phyloP scores from a whole-genome alignment of 1,284 basidiomycete species.

The Leccinum fallax region DNA sequence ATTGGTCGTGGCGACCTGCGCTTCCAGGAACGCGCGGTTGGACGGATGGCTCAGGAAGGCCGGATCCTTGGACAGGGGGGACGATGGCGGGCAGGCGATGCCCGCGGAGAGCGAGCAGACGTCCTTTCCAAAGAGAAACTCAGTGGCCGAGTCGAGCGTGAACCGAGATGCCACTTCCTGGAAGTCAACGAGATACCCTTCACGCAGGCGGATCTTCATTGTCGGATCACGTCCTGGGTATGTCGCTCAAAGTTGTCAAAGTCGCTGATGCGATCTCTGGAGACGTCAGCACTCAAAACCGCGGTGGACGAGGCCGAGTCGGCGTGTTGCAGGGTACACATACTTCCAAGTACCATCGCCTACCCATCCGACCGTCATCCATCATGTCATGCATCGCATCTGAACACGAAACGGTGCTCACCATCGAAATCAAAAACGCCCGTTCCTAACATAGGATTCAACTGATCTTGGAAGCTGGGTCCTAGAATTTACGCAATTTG shows the following conservation, averaged over 20 bases:
- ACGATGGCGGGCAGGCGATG: conserved; percentile 38
- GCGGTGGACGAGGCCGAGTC: not conserved
- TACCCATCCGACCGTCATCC: conserved; percentile 17
- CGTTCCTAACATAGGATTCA: conserved; percentile 47
- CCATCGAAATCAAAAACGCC: conserved; percentile 67
- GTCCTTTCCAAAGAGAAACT: conserved; percentile 50
- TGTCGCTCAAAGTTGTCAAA: conserved; percentile 58
- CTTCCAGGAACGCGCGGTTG: conserved; percentile 30
- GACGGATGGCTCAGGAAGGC: conserved; percentile 18
- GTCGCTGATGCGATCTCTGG: conserved; percentile 52
- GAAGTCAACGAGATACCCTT: conserved; percentile 52
- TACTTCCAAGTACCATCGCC: conserved; percentile 54
- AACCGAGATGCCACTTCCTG: conserved; percentile 50
- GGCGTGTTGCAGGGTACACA: conserved; percentile 9
- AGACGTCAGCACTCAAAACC: not conserved
- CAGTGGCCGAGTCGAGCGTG: conserved; percentile 50
- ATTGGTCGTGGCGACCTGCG: conserved; percentile 15
- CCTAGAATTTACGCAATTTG: not conserved
- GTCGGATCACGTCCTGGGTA: conserved; percentile 41
- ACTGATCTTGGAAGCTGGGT: conserved; percentile 23
- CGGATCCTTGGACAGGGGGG: conserved; percentile 18
- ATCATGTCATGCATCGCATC: not conserved
- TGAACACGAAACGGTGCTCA: conserved; percentile 18
- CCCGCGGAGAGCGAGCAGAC: conserved; percentile 41
- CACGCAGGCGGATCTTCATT: conserved; percentile 43